Conservation (phyloP, 257 asterid genomes). For the Petrea volubilis region DNA sequence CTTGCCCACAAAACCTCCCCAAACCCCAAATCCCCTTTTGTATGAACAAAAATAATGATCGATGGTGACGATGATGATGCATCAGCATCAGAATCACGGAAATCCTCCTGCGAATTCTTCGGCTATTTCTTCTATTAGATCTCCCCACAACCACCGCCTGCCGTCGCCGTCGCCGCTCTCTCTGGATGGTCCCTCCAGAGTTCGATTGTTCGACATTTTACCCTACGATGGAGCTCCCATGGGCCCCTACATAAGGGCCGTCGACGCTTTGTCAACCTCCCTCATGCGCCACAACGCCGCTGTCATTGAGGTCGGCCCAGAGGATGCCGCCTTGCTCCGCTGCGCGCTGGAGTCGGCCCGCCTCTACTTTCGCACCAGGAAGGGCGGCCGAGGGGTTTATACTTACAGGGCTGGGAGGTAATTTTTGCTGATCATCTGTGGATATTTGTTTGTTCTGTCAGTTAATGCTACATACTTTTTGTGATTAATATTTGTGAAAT, state of each 20-base stretch:
- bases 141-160: conserved; percentile 33
- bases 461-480: background rate
- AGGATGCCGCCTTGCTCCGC: conserved; percentile 74
- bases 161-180: conserved; percentile 39
- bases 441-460: background rate
- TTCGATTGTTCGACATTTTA: conserved; percentile 69
- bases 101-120: conserved; percentile 32
- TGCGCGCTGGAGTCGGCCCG: conserved; percentile 83
- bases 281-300: conserved; percentile 93
- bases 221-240: conserved; percentile 87
- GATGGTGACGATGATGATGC: conserved; percentile 46
- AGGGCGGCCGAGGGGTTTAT: conserved; percentile 67
- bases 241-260: conserved; percentile 58
- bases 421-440: background rate
- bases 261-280: conserved; percentile 77
- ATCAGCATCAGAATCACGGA: conserved; percentile 41
- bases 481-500: background rate
- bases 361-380: conserved; percentile 62
- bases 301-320: conserved; percentile 63
- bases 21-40: conserved; percentile 14
- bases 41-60: conserved; percentile 32
- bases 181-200: conserved; percentile 47
- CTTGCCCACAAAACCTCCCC: conserved; percentile 30
- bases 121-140: conserved; percentile 19
- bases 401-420: conserved; percentile 89